phyloP scores from a whole-genome alignment of 208 protist species.

The Acanthamoeba triangularis region DNA sequence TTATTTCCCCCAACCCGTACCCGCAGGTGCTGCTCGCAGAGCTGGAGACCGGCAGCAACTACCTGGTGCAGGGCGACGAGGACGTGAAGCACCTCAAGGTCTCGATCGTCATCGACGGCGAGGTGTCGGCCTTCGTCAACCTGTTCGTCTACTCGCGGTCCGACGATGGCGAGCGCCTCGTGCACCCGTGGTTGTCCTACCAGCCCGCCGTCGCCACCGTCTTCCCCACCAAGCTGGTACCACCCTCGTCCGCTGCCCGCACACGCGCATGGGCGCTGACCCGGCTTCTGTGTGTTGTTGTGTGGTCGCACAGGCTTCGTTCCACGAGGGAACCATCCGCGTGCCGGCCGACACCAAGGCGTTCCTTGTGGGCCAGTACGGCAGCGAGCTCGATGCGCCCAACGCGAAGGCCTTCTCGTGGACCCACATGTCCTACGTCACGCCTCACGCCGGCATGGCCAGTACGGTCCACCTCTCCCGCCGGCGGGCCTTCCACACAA shows the following conservation, averaged over 20 bases:
- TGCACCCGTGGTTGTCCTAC: conserved; percentile 36
- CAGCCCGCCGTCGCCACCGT: conserved; percentile 35
- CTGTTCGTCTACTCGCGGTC: background rate
- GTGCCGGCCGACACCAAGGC: conserved; percentile 25
- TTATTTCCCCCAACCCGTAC: background rate
- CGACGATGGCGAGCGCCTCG: background rate
- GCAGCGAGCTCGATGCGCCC: conserved; percentile 35
- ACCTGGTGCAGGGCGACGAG: conserved; percentile 25
- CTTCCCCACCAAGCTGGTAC: conserved; percentile 57
- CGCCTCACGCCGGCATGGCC: background rate
- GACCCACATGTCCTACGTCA: conserved; percentile 31
- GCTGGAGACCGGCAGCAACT: conserved; percentile 11
- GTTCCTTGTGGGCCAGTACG: conserved; percentile 34
- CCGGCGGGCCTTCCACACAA: background rate
- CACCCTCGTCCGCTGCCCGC: too few relatives aligned
- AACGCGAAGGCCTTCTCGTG: conserved; percentile 49
- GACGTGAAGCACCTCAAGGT: conserved; percentile 28
- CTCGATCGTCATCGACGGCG: conserved; percentile 18
- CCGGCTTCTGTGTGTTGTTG: background rate
- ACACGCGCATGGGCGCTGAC: background rate
- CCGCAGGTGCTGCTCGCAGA: background rate
- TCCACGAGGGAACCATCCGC: background rate
- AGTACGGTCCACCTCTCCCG: background rate
- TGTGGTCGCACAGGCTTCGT: background rate
- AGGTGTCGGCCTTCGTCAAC: background rate